These are phyloP conservation scores for Torrubiella hemipterigena DNA, from an alignment of 2,329 filamentous ascomycete species.

Conservation along the genomic window DNA sequence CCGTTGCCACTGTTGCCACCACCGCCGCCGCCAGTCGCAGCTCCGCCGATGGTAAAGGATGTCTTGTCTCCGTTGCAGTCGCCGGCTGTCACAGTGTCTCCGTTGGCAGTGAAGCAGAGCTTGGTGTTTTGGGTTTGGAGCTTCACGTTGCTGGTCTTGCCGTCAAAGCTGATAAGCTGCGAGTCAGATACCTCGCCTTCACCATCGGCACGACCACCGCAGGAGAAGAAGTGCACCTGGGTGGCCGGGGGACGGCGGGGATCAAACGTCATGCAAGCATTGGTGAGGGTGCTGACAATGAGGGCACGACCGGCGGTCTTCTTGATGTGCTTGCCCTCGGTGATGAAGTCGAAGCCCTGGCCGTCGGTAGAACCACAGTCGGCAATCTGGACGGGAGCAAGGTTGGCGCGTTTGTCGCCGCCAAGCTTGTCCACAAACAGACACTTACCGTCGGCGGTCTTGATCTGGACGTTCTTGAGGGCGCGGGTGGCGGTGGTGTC, in stretches of 20 bases:
- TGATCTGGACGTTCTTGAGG: constrained; percentile 30
- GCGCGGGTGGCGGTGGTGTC: constrained; percentile 30
- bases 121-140: constrained; percentile 32
- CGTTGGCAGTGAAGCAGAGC: constrained; percentile 34
- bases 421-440: constrained; percentile 33
- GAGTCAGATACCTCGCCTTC: constrained; percentile 36
- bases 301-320: constrained; percentile 32
- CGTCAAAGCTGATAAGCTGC: constrained; percentile 31
- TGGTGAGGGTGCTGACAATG: constrained; percentile 43
- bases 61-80: constrained; percentile 26
- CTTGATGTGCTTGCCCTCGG: constrained; percentile 38
- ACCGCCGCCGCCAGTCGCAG: no score
- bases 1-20: background rate
- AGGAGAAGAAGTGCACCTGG: constrained; percentile 45
- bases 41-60: constrained; percentile 22
- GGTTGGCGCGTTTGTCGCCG: constrained; percentile 34
- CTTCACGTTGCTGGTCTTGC: constrained; percentile 25
- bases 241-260: constrained; percentile 35
- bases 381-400: constrained; percentile 32
- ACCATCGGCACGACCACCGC: constrained; percentile 44
- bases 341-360: constrained; percentile 36
- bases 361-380: constrained; percentile 29
- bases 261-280: constrained; percentile 48
- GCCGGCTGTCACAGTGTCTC: constrained; percentile 29
- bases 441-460: constrained; percentile 29